Conservation (phyloP, 257 asterid genomes). For the Leptodermis oblonga region DNA sequence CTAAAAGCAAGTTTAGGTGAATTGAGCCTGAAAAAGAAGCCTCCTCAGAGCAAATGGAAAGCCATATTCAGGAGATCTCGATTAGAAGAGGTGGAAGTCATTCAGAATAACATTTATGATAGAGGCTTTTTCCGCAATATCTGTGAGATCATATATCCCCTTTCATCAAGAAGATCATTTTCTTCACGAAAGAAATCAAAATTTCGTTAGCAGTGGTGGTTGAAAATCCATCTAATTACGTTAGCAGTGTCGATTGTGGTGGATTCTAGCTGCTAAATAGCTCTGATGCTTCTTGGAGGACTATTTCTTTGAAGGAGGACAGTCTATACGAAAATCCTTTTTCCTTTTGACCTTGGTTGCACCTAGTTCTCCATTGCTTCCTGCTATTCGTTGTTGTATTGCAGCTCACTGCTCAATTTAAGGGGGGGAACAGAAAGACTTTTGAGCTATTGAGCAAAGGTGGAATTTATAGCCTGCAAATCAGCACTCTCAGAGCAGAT, state of each 20-base stretch:
- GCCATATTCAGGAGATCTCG: constrained; percentile 69
- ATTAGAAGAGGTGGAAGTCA: constrained; percentile 55
- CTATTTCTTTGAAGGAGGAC: background rate
- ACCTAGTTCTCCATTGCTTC: background rate
- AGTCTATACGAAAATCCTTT: background rate
- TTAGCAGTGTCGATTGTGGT: background rate
- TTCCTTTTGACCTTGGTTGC: background rate
- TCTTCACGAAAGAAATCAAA: constrained; percentile 47
- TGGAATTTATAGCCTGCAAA: background rate
- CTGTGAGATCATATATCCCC: constrained; percentile 59
- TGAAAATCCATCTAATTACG: background rate
- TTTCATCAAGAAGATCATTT: constrained; percentile 69
- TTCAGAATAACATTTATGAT: constrained; percentile 66
- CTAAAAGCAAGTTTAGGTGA: constrained; percentile 66
- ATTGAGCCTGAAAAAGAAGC: constrained; percentile 48
- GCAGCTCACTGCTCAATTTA: background rate
- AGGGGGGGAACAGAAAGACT: background rate
- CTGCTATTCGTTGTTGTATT: background rate
- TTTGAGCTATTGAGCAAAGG: background rate
- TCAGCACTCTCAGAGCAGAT: background rate
- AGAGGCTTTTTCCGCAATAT: constrained; percentile 59
- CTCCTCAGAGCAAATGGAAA: constrained; percentile 70
- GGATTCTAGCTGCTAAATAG: background rate
- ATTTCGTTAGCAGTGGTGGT: constrained; percentile 37
- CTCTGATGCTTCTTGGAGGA: constrained; percentile 5